Evolutionary conservation across 1,284 basidiomycete species (phyloP).

Genomic region (Apiotrichum mycotoxinovorans): DNA sequence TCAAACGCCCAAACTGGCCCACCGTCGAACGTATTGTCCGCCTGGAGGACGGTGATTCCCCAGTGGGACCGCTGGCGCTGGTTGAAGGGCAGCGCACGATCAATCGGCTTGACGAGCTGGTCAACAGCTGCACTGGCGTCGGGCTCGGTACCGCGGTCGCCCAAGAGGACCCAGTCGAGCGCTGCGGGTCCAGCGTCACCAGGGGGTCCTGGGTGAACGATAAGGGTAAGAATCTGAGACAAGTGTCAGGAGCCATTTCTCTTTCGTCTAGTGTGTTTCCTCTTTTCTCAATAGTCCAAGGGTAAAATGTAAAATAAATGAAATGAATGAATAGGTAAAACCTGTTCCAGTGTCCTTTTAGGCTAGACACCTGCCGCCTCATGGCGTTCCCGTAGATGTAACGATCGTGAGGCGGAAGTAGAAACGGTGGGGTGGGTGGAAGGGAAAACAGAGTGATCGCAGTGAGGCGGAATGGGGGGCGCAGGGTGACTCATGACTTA

Average conservation of each 20-base stretch:
- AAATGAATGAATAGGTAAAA: not conserved
- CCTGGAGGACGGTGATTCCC: constrained; percentile 52
- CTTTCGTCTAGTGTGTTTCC: not conserved
- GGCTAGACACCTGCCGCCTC: no score
- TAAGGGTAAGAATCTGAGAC: constrained; percentile 49
- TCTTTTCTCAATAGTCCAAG: no score
- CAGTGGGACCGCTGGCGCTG: constrained; percentile 45
- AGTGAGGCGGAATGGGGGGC: not conserved
- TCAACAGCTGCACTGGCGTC: constrained; percentile 40
- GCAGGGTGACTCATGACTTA: constrained; percentile 18
- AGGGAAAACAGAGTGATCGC: no score
- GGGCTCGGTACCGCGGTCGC: constrained; percentile 46
- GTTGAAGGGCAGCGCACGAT: constrained; percentile 19
- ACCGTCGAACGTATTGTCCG: constrained; percentile 51
- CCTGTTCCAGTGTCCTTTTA: no score
- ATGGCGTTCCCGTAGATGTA: no score
- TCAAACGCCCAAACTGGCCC: constrained; percentile 55
- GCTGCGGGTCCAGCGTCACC: constrained; percentile 54
- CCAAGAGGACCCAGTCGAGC: constrained; percentile 52
- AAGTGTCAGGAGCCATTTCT: not conserved
- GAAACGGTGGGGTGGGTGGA: no score
- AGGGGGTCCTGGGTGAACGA: constrained; percentile 54
- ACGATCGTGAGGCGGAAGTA: no score
- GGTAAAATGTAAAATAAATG: no score
- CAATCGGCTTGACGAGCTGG: constrained; percentile 27